Evolutionary conservation across 495 filamentous ascomycete genomes (phyloP), one percentile per base, ranked within the genome.

Genomic region (Podospora tetraspora): DNA sequence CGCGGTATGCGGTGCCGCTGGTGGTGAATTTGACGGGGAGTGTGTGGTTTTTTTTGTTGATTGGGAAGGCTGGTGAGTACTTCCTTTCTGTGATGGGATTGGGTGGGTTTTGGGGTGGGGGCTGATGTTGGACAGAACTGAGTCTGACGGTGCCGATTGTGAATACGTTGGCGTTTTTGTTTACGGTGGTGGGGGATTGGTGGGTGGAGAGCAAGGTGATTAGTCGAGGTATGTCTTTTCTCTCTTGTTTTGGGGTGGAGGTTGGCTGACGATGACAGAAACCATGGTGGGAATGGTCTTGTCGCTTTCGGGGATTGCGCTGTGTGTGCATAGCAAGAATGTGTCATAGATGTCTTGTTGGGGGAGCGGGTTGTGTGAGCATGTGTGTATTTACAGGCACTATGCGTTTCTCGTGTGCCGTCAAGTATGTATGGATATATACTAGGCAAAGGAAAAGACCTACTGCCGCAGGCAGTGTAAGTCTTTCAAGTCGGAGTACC

Each of bases 161-260:
- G 3, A 99, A 99, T 73, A 95, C 92, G 1, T 78, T 96, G 69
- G 95, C 95, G 0, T 99, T 99, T 72, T 73, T 98, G 64, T 99
- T 97, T 75, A 99, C 95, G 0, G 94, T 97, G 10, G 75, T 97
- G 34, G 95, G 93, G 0, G 95, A 99, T 72, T 97, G 94, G 94
- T 96, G 89, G 83, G 92, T 93, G 0, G 95, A 97, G 66, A 86
- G 85, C 69, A 98, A 97, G 79, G 89, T 91, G 3, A 95, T 98
- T 69, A 88, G 86, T 68, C 83, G 88, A 82, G 87, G 90, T 90
- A 78, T 67, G 85, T 81, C 10, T 59, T 10, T 59, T 62, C 11
- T 19, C n/a, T n/a, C n/a, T n/a, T n/a, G n/a, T n/a, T n/a, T n/a
- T n/a, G n/a, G n/a, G n/a, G n/a, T n/a, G n/a, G n/a, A n/a, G n/a